Conservation (phyloP, 306 rosid genomes). For the Trichosanthes truncata region DNA sequence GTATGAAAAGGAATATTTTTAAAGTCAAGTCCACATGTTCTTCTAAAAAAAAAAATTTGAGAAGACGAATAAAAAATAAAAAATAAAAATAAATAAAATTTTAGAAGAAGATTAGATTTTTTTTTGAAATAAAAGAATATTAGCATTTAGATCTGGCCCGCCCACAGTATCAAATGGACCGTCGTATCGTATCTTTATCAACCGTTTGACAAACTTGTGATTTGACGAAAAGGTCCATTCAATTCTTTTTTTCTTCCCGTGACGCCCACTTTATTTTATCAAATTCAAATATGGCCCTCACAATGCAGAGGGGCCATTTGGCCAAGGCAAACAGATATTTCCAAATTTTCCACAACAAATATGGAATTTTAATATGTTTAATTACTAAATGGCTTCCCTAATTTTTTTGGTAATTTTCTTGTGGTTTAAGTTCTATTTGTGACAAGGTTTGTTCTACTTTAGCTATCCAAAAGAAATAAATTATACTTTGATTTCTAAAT, state of each 20-base stretch:
- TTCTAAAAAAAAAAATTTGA: not conserved
- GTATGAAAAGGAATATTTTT: not conserved
- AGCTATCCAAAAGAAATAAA: too few species aligned
- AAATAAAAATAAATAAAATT: not conserved
- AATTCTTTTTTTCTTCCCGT: not conserved
- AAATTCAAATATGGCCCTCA: not conserved
- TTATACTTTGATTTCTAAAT: too few species aligned
- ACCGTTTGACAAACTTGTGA: not conserved
- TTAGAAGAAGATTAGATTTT: not conserved
- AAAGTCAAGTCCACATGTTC: constrained; percentile 7
- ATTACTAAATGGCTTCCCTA: too few species aligned
- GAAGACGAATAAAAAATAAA: not conserved
- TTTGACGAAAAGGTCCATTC: not conserved
- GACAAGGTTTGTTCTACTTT: too few species aligned
- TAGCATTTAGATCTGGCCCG: too few species aligned
- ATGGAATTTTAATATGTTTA: not conserved
- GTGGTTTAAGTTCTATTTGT: too few species aligned
- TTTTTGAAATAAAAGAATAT: too few species aligned
- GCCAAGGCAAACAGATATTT: not conserved
- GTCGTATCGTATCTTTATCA: not conserved
- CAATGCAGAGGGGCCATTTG: not conserved
- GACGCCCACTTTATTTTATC: not conserved
- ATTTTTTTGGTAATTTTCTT: too few species aligned
- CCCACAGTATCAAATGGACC: not conserved
- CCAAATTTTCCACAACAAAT: not conserved